Conservation (phyloP, 345 rosid species). For the Salix koriyanagi region DNA sequence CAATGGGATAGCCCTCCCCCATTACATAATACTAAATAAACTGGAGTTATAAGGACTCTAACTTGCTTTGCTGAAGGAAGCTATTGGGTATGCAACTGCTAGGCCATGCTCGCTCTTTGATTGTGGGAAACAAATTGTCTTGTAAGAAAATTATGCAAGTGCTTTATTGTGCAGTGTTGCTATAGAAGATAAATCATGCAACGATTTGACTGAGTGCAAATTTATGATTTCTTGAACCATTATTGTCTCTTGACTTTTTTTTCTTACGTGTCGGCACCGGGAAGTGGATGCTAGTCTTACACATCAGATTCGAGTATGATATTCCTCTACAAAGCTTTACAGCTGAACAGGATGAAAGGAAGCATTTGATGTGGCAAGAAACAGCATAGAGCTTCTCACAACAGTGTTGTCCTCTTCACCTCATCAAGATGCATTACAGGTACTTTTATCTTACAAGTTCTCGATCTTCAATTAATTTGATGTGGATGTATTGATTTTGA, state of each 20-base stretch:
- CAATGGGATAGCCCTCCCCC: too few species aligned
- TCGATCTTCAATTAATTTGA: background rate
- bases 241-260: conserved; percentile 13
- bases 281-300: conserved; percentile 49
- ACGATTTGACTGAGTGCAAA: background rate
- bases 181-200: background rate
- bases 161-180: background rate
- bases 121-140: background rate
- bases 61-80: too few species aligned
- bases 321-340: conserved; percentile 58
- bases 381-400: conserved; percentile 75
- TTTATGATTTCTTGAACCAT: conserved; percentile 5
- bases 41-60: too few species aligned
- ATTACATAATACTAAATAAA: too few species aligned
- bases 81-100: too few species aligned
- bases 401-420: conserved; percentile 82
- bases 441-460: conserved; percentile 23
- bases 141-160: background rate
- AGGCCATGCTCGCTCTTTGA: background rate
- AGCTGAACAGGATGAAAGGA: conserved; percentile 80
- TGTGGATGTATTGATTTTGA: background rate
- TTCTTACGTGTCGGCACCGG: conserved; percentile 58
- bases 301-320: conserved; percentile 50
- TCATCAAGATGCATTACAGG: conserved; percentile 72
- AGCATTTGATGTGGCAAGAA: conserved; percentile 89